Conservation (phyloP, 805 yeast species). For the Metschnikowia peoriensis region DNA sequence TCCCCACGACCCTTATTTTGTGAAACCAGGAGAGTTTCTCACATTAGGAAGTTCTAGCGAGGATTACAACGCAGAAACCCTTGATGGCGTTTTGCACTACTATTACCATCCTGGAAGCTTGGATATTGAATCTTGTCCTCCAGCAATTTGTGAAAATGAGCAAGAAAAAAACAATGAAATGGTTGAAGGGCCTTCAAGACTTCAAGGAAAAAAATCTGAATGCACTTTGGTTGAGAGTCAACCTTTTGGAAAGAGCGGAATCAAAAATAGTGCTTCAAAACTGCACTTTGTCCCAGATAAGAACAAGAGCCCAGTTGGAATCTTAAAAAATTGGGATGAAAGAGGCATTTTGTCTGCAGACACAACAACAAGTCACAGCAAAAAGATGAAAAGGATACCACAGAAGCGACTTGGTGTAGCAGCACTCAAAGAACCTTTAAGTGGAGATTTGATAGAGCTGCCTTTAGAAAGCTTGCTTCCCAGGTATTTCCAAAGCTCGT, state of each 20-base stretch:
- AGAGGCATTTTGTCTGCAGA: neutral
- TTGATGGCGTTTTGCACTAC: slow-evolving; percentile 12
- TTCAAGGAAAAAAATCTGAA: neutral
- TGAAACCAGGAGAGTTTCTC: slow-evolving; percentile 34
- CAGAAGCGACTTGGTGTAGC: neutral
- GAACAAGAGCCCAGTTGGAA: neutral
- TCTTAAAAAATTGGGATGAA: neutral
- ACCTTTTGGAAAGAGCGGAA: neutral
- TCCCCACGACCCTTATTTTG: slow-evolving; percentile 31
- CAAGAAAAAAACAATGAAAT: neutral
- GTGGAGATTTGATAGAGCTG: slow-evolving; percentile 1
- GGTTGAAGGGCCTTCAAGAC: neutral
- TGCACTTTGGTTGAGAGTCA: neutral
- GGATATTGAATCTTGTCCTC: slow-evolving; percentile 11
- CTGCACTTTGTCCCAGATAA: neutral
- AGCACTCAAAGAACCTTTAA: neutral
- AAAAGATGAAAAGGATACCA: neutral
- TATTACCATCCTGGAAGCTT: slow-evolving; percentile 10
- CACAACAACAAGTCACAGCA: neutral
- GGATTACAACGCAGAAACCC: slow-evolving; percentile 10
- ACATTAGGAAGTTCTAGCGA: slow-evolving; percentile 15
- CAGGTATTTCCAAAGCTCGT: slow-evolving; percentile 6
- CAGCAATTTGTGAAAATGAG: slow-evolving; percentile 1
- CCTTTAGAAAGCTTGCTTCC: slow-evolving; percentile 7
- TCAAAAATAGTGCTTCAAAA: neutral